Evolutionary conservation across 352 stramenopile genomes (phyloP), one percentile per base, ranked within the genome.

Genomic region (Globisporangium paddicum): DNA sequence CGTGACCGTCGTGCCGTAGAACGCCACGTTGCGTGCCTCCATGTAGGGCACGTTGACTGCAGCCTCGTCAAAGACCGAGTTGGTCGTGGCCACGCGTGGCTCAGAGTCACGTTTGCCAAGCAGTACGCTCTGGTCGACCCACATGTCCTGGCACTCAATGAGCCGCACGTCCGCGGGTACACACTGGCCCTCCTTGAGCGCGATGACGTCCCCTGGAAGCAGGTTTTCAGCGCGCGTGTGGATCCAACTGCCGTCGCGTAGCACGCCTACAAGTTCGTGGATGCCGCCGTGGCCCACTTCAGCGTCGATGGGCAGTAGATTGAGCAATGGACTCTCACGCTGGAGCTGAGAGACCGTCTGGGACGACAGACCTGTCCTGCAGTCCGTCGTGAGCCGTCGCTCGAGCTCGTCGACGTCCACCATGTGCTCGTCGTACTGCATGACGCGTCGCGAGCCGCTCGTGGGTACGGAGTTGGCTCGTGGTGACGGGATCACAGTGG

Each of bases 211-310:
- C 1, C 75, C 75, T 0, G 59, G 55, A 2, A 85, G 58, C 34
- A 85, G 55, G 47, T 82, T 85, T 55, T 85, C 75, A 11, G 75
- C 75, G 14, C 75, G 72, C 41, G 69, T 85, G 54, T 85, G 75
- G 49, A 85, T 74, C 75, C 75, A 85, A 26, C 57, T 75, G 35
- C 72, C 71, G 47, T 85, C 75, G 0, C 75, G 70, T 30, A 85
- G 62, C 54, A 85, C 75, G 13, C 62, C 75, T 2, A 85, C 75
- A 23, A 85, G 72, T 60, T 85, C 75, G 58, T 85, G 75, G 56
- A 85, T 80, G 9, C 56, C 62, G 7, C 75, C 75, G 34, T 85
- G 75, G 41, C 75, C 75, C 0, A 74, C 60, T 8, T 77, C 72
- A 0, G 61, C 58, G 48, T 85, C 75, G 5, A 72, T 78, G 13